Percentiles rank a stretch among this genome's conserved stretches.
Conservation (phyloP, 2,329 filamentous ascomycete genomes). For the Scedosporium boydii region DNA sequence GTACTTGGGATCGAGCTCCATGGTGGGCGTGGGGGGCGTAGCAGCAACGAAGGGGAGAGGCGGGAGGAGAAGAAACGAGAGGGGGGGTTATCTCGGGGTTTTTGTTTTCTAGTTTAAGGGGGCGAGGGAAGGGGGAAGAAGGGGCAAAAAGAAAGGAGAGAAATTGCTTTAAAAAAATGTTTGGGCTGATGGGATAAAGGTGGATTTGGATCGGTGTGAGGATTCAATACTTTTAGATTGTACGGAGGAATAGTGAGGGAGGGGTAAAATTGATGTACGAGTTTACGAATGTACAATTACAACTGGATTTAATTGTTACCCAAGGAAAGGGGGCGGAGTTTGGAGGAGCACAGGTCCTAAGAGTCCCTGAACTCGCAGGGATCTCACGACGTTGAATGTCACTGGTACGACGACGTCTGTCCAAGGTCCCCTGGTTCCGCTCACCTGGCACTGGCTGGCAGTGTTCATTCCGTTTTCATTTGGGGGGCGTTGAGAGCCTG, state of each 20-base stretch:
- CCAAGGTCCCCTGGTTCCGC: too few relatives aligned
- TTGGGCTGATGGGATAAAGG: not conserved
- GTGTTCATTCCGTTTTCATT: too few relatives aligned
- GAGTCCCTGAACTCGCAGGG: too few relatives aligned
- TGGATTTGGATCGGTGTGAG: conserved; percentile 2
- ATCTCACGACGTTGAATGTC: too few relatives aligned
- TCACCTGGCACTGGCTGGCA: too few relatives aligned
- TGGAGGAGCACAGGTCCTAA: too few relatives aligned
- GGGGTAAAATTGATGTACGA: not conserved
- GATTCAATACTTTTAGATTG: not conserved
- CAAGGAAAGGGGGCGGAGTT: too few relatives aligned
- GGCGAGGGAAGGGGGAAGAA: not conserved
- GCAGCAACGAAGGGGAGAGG: not conserved
- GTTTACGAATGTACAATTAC: not conserved
- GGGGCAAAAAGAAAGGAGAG: not conserved
- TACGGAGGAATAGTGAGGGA: not conserved
- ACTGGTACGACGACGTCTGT: too few relatives aligned
- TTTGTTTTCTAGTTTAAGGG: not conserved
- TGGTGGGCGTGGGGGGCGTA: conserved; percentile 17
- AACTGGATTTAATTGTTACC: not conserved
- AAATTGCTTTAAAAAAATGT: not conserved
- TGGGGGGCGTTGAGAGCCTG: too few relatives aligned
- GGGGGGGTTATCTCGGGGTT: not conserved
- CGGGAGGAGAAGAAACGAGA: not conserved
- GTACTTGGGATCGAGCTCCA: conserved; percentile 77